Conservation (phyloP, 495 filamentous ascomycete genomes). For the Daldinia caldariorum region DNA sequence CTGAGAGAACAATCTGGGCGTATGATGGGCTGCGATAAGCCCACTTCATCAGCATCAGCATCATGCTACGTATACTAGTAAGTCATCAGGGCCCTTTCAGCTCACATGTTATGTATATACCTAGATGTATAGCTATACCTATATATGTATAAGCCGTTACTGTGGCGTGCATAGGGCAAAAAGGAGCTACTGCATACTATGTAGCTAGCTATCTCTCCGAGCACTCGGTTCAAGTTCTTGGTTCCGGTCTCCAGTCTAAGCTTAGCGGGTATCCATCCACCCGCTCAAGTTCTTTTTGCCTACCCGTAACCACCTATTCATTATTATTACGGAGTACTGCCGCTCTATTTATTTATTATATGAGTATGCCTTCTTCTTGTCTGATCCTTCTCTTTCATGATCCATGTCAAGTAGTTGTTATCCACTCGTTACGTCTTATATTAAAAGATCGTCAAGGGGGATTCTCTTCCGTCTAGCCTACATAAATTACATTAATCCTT, state of each 20-base stretch:
- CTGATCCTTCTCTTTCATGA: constrained; percentile 24
- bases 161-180: constrained; percentile 25
- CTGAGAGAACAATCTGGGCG: neutral
- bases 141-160: constrained; percentile 15
- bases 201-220: neutral
- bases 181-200: neutral
- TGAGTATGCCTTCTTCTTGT: constrained; percentile 1
- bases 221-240: constrained; percentile 16
- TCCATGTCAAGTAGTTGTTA: constrained; percentile 10
- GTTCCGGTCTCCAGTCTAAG: constrained; percentile 16
- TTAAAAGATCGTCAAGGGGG: constrained; percentile 28
- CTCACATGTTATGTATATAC: too few species aligned
- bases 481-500: constrained; percentile 21
- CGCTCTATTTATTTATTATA: constrained; percentile 13
- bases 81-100: constrained; percentile 19
- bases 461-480: constrained; percentile 16
- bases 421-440: constrained; percentile 17
- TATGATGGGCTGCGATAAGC: neutral
- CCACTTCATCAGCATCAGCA: too few species aligned
- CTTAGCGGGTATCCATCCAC: constrained; percentile 41
- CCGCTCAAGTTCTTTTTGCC: neutral
- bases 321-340: constrained; percentile 32
- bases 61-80: constrained; percentile 13
- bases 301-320: neutral
- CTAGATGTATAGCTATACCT: too few species aligned